Percentiles rank a stretch among this genome's conserved stretches.
Evolutionary conservation across 2,329 filamentous ascomycete species (phyloP).

Genomic region (Coniochaeta hoffmannii): DNA sequence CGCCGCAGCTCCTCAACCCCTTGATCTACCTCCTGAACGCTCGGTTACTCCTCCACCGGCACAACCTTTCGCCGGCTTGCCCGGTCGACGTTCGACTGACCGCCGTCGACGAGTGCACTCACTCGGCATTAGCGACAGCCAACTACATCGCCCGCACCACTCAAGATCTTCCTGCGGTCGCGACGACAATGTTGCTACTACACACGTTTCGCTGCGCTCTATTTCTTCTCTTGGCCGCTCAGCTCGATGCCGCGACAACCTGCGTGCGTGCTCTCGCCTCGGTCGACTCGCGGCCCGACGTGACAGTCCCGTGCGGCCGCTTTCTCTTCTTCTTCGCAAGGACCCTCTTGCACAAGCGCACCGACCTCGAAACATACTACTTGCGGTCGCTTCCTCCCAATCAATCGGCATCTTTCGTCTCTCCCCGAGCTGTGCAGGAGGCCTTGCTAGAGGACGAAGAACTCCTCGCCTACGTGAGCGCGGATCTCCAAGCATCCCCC

Average conservation of each 20-base stretch:
- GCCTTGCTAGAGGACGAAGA: conserved; percentile 65
- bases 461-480: conserved; percentile 76
- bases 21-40: conserved; percentile 74
- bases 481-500: conserved; percentile 74
- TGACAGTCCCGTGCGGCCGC: conserved; percentile 72
- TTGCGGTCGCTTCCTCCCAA: conserved; percentile 8
- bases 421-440: conserved; percentile 26
- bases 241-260: conserved; percentile 63
- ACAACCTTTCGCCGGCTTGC: conserved; percentile 73
- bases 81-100: conserved; percentile 56
- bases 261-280: conserved; percentile 66
- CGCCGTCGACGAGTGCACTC: conserved; percentile 71
- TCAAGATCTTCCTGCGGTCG: conserved; percentile 54
- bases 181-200: conserved; percentile 67
- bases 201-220: conserved; percentile 86
- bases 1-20: conserved; percentile 67
- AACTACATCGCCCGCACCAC: conserved; percentile 60
- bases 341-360: conserved; percentile 49
- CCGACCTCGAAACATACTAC: conserved; percentile 35
- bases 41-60: conserved; percentile 78
- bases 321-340: conserved; percentile 77
- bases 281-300: conserved; percentile 63
- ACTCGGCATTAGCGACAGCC: conserved; percentile 70
- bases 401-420: conserved; percentile 13
- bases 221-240: conserved; percentile 67